Evolutionary conservation across 2,329 filamentous ascomycete species (phyloP).

Genomic region (Elsinoe australis): DNA sequence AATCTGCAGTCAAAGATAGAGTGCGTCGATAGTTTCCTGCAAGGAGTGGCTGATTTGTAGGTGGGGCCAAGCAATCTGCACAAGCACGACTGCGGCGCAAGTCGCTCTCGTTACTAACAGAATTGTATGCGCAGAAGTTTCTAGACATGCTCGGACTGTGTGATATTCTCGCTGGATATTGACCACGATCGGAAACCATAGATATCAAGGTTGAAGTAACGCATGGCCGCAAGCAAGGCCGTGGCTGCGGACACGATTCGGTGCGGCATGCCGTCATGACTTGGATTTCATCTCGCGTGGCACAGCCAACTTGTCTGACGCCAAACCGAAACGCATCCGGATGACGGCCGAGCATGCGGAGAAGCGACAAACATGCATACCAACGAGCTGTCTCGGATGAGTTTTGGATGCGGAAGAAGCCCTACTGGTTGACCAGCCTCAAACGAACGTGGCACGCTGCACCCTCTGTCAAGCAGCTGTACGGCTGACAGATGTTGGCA

Average conservation of each 20-base stretch:
- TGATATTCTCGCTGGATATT: neutral
- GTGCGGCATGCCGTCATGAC: constrained; percentile 10
- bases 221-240: constrained; percentile 10
- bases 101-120: neutral
- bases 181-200: constrained; percentile 7
- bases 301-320: neutral
- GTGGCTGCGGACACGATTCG: neutral
- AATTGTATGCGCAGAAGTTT: no score
- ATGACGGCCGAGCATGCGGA: constrained; percentile 11
- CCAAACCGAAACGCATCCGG: constrained; percentile 4
- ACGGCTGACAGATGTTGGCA: neutral
- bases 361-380: neutral
- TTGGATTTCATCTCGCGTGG: constrained; percentile 7
- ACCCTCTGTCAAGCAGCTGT: neutral
- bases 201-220: neutral
- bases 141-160: neutral
- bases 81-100: neutral
- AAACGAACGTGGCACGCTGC: neutral
- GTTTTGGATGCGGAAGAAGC: neutral
- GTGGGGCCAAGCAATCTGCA: neutral
- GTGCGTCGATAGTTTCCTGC: constrained; percentile 3
- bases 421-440: neutral
- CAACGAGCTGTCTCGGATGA: neutral
- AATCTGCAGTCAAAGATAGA: constrained; percentile 10
- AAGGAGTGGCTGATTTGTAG: constrained; percentile 3